phyloP scores from a whole-genome alignment of 169 alveolate genomes.

The Haemoproteus tartakovskyi region DNA sequence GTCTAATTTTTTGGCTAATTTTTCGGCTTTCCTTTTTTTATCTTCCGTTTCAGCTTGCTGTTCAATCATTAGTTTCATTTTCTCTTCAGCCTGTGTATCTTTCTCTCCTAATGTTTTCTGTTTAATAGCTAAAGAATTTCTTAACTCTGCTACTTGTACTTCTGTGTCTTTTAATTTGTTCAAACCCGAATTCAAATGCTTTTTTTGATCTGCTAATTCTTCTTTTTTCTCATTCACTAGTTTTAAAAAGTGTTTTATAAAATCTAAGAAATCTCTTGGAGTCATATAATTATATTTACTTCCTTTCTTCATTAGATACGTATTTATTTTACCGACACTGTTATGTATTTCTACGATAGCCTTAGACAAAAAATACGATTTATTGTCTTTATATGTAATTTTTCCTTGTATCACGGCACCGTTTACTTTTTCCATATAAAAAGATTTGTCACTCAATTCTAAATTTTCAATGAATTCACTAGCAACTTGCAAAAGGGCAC shows the following conservation, averaged over 20 bases:
- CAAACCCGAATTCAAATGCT: slow-evolving; percentile 92
- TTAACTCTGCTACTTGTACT: slow-evolving; percentile 88
- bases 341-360: slow-evolving; percentile 61
- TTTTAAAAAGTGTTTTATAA: slow-evolving; percentile 91
- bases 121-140: slow-evolving; percentile 87
- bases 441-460: slow-evolving; percentile 69
- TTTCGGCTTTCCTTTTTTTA: slow-evolving; percentile 88
- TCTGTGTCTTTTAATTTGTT: slow-evolving; percentile 93
- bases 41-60: slow-evolving; percentile 94
- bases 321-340: slow-evolving; percentile 28
- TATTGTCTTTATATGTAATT: slow-evolving; percentile 21
- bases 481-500: slow-evolving; percentile 94
- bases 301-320: slow-evolving; percentile 53
- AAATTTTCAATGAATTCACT: slow-evolving; percentile 83
- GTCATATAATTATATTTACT: slow-evolving; percentile 60
- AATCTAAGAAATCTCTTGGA: slow-evolving; percentile 96
- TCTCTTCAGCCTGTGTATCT: slow-evolving; percentile 93
- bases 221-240: slow-evolving; percentile 88
- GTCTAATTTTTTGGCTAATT: slow-evolving; percentile 86
- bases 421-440: slow-evolving; percentile 24
- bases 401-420: slow-evolving; percentile 44
- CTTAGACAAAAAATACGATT: slow-evolving; percentile 38
- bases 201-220: slow-evolving; percentile 90
- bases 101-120: slow-evolving; percentile 88
- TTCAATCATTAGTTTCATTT: slow-evolving; percentile 90